phyloP scores from a whole-genome alignment of 1,284 basidiomycete genomes.

The Trichosporon sp. region DNA sequence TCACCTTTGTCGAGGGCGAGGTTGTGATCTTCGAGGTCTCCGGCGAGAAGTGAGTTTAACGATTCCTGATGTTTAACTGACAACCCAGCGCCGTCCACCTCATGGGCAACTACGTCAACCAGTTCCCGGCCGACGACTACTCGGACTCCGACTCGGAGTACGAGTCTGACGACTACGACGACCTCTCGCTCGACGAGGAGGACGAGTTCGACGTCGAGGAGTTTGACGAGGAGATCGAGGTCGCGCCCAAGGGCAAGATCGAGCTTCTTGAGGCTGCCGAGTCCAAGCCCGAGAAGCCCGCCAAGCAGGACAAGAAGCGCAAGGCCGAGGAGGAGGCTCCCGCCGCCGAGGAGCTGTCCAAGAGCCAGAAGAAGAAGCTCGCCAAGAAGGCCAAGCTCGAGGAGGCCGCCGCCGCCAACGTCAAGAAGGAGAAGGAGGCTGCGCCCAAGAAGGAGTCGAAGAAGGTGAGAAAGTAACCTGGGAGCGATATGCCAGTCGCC shows the following conservation, averaged over 20 bases:
- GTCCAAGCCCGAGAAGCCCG: conserved; percentile 17
- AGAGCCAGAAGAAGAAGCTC: conserved; percentile 50
- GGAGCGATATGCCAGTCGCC: neutral
- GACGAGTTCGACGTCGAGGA: conserved; percentile 55
- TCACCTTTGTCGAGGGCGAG: conserved; percentile 70
- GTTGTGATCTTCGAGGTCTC: conserved; percentile 66
- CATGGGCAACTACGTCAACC: conserved; percentile 79
- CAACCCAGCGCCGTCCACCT: conserved; percentile 68
- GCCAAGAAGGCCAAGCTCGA: conserved; percentile 46
- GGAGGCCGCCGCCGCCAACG: conserved; percentile 53
- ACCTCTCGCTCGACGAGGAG: conserved; percentile 49
- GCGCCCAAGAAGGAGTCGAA: conserved; percentile 46
- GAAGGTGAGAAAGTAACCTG: conserved; percentile 44
- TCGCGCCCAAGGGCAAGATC: conserved; percentile 34
- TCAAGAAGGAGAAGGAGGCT: conserved; percentile 22
- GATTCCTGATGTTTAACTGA: conserved; percentile 21
- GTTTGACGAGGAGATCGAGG: conserved; percentile 46
- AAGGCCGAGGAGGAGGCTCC: conserved; percentile 21
- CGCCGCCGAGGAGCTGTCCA: conserved; percentile 29
- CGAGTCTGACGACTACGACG: conserved; percentile 54
- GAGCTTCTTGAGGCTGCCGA: conserved; percentile 31
- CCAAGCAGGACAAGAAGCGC: conserved; percentile 18
- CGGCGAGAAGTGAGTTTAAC: conserved; percentile 67
- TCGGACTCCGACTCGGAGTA: conserved; percentile 50
- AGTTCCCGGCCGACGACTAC: conserved; percentile 46